Base-by-base conservation (phyloP, 331 rosid genomes). In the Quercus tomentella region DNA sequence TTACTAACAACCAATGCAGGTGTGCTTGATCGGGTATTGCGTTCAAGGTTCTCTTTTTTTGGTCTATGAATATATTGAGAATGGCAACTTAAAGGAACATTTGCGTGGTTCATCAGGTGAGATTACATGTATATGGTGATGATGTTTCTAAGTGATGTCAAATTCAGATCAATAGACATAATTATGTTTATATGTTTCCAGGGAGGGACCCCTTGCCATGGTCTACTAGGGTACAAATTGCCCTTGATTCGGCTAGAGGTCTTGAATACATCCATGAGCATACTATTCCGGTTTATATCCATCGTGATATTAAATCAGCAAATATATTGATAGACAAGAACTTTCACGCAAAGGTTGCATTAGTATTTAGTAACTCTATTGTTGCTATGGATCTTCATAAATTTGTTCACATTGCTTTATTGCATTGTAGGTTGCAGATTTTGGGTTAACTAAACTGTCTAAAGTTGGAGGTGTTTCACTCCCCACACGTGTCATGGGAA, bases 181-280 rank as follows among this genome's bases (percentile, higher is more conserved):
- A 77, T 25, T 45, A 52, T 49, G 58, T 81, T 63, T 72, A 65
- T 45, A 72, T 74, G 54, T 77, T 81, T 78, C 55, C 84, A 95
- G 99, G 77, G 84, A 86, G 89, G 82, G 93, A 93, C 57, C 94
- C 96, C 1, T 49, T 95, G 74, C 84, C 96, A 55, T 95, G 99
- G 99, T 78, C 93, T 82, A 80, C 83, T 37, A 88, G 99, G 77
- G 93, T 93, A 75, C 99, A 93, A 84, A 89, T 95, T 84, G 99
- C 97, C 55, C 83, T 96, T 79, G 99, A 96, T 86, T 96, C 98
- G 26, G 99, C 99, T 30, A 87, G 98, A 87, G 99, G 99, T 69
- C 97, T 96, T 49, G 99, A 96, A 83, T 96, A 93, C 84, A 93
- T 96, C 83, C 99, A 96, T 18, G 99, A 96, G 88, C 98, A 96